These are phyloP conservation scores for Dichotomocladium elegans DNA, from an alignment of 371 early-diverging fungal species.

Conservation along the genomic window DNA sequence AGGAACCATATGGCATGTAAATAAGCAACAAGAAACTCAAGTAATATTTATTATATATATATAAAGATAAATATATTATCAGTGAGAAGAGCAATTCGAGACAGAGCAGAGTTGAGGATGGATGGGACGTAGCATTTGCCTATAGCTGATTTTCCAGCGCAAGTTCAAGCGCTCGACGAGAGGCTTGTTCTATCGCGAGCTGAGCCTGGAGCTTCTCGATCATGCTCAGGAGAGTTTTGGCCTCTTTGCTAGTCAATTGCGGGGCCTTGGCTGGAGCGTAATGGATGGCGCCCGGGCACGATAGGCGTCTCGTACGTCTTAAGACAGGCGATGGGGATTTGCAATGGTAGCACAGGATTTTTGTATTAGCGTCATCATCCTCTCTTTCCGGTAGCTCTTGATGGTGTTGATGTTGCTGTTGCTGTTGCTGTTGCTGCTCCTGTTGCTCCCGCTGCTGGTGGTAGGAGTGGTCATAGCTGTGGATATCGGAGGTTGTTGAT, in stretches of 20 bases:
- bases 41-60: no score
- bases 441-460: not conserved
- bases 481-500: not conserved
- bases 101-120: no score
- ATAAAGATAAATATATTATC: no score
- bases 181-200: constrained; percentile 6
- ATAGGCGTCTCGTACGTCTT: not conserved
- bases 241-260: constrained; percentile 8
- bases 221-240: constrained; percentile 9
- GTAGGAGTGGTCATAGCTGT: not conserved
- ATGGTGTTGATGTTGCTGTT: not conserved
- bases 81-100: no score
- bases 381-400: no score
- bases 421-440: no score
- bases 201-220: constrained; percentile 11
- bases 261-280: not conserved
- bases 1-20: no score
- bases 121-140: no score
- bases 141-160: not conserved
- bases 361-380: no score
- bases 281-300: constrained; percentile 10
- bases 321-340: not conserved
- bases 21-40: no score
- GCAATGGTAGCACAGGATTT: not conserved
- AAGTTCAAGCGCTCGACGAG: constrained; percentile 6